Percentiles rank a stretch among this genome's conserved stretches.
Evolutionary conservation across 2,329 filamentous ascomycete genomes (phyloP).

Genomic region (Hortaea sp.): DNA sequence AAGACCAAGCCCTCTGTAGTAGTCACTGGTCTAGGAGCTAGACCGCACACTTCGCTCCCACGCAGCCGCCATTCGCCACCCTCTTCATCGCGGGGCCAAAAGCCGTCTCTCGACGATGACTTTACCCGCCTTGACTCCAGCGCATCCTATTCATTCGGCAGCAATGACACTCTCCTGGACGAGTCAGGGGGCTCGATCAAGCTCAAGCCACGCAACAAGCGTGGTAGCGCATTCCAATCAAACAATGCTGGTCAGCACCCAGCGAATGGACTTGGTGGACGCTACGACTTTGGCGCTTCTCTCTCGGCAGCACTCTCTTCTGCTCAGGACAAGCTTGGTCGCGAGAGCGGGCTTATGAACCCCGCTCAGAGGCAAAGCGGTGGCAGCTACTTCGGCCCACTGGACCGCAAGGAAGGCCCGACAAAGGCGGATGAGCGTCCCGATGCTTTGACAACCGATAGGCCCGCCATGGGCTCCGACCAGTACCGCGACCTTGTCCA

Average conservation of each 20-base stretch:
- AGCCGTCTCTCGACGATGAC: conserved; percentile 54
- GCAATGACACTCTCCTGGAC: conserved; percentile 37
- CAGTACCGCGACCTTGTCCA: conserved; percentile 96
- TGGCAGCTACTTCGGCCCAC: conserved; percentile 29
- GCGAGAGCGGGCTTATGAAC: conserved; percentile 41
- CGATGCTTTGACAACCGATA: conserved; percentile 48
- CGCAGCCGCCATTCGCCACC: conserved; percentile 39
- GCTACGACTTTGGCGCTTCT: conserved; percentile 94
- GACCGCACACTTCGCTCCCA: conserved; percentile 43
- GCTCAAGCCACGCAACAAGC: conserved; percentile 57
- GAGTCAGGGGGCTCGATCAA: conserved; percentile 54
- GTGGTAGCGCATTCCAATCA: conserved; percentile 46
- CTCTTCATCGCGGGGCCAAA: conserved; percentile 39
- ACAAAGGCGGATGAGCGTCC: conserved; percentile 30
- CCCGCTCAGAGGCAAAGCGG: conserved; percentile 28
- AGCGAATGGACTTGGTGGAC: conserved; percentile 66
- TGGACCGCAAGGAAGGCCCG: conserved; percentile 22
- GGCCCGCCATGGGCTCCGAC: conserved; percentile 67
- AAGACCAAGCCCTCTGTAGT: conserved; percentile 18
- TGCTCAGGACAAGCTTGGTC: conserved; percentile 54
- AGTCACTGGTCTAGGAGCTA: conserved; percentile 21
- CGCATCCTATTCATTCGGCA: conserved; percentile 35
- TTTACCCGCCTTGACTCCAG: conserved; percentile 49
- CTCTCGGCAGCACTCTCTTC: conserved; percentile 71
- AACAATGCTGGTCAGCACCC: conserved; percentile 41